A percentile compares a stretch with the other conserved stretches of the same genome.
Conservation (phyloP, 805 yeast species). For the Cyberlindnera misumaiensis region DNA sequence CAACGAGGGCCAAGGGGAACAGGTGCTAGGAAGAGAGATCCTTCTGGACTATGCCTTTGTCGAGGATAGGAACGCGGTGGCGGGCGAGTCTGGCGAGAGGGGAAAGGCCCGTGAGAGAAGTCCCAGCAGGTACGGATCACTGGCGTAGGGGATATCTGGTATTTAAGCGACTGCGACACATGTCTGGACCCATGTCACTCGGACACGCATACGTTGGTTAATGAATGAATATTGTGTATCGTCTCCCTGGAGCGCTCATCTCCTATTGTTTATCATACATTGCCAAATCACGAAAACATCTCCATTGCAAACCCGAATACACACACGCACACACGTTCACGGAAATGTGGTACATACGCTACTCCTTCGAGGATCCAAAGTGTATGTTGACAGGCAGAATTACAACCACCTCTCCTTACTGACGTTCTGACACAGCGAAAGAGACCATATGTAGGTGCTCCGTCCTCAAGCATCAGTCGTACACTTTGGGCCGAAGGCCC, state of each 20-base stretch:
- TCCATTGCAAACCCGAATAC: no score
- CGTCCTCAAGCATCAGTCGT: neutral
- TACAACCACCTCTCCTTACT: neutral
- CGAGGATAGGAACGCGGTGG: conserved; percentile 7
- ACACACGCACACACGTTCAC: neutral
- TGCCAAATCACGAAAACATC: no score
- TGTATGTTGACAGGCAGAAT: neutral
- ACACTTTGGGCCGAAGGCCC: conserved; percentile 1
- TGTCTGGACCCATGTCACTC: no score
- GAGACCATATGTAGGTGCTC: neutral
- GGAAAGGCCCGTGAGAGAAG: neutral
- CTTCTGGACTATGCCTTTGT: conserved; percentile 35
- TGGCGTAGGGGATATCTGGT: no score
- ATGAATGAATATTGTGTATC: no score
- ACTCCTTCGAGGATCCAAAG: neutral
- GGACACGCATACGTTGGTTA: no score
- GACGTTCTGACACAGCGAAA: neutral
- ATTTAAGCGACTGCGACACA: no score
- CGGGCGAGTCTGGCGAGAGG: neutral
- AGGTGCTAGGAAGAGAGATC: conserved; percentile 28
- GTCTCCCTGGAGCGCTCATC: no score
- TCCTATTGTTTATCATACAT: no score
- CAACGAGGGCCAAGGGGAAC: conserved; percentile 23
- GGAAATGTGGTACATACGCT: conserved; percentile 4
- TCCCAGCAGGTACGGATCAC: conserved; percentile 1